phyloP scores from a whole-genome alignment of 2,329 filamentous ascomycete species.

The Microdochium trichocladiopsis region DNA sequence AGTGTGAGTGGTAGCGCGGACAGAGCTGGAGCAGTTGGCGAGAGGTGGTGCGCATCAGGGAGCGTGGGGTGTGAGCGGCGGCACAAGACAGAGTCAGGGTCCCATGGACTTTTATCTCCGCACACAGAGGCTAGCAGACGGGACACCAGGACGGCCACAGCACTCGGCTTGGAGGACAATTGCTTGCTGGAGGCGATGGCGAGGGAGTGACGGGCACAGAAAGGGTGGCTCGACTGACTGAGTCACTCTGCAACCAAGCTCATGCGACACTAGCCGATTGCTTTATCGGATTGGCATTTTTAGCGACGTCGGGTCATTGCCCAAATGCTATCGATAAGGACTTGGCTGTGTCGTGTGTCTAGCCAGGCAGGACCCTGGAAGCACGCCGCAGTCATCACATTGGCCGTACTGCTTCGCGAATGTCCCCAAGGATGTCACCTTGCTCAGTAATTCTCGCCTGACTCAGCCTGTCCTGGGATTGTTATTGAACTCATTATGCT shows the following conservation, averaged over 20 bases:
- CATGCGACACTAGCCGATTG: too few relatives aligned
- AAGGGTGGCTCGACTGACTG: not conserved
- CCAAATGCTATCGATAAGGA: not conserved
- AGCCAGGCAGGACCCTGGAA: too few relatives aligned
- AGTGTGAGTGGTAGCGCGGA: conserved; percentile 2
- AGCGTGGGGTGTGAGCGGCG: not conserved
- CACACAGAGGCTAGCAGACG: not conserved
- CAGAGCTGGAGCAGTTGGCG: not conserved
- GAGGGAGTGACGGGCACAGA: not conserved
- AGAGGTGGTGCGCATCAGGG: not conserved
- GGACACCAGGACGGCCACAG: not conserved
- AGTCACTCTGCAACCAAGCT: not conserved
- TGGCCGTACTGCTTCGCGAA: too few relatives aligned
- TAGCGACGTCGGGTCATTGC: too few relatives aligned
- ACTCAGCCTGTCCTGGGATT: too few relatives aligned
- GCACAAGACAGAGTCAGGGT: not conserved
- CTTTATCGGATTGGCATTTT: too few relatives aligned
- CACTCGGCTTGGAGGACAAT: too few relatives aligned
- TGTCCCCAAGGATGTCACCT: too few relatives aligned
- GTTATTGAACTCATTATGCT: too few relatives aligned
- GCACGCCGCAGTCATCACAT: too few relatives aligned
- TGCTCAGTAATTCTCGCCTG: too few relatives aligned
- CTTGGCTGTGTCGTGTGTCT: not conserved
- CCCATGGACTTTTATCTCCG: not conserved
- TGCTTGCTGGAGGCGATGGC: not conserved